Evolutionary conservation across 2,329 filamentous ascomycete genomes (phyloP).

Genomic region (Gaeumannomyces sp.): DNA sequence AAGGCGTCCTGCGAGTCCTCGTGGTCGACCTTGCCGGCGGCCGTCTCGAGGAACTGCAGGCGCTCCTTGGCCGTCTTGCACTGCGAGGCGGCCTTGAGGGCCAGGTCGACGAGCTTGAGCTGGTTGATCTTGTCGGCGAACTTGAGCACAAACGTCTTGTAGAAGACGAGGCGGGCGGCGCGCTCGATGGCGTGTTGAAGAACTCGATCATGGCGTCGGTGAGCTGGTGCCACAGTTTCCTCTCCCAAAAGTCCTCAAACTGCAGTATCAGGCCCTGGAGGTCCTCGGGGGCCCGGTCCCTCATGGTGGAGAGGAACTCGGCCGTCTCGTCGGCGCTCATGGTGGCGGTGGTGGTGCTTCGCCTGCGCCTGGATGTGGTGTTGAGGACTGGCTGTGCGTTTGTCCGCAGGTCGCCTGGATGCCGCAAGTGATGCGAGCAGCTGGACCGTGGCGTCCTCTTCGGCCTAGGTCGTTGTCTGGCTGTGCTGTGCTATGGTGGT

Average conservation of each 20-base stretch:
- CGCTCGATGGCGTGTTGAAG: conserved; percentile 78
- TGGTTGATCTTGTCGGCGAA: conserved; percentile 99
- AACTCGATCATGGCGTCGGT: conserved; percentile 83
- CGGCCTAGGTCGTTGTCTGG: background rate
- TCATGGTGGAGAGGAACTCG: conserved; percentile 87
- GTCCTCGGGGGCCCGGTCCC: conserved; percentile 79
- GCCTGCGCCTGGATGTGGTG: conserved; percentile 12
- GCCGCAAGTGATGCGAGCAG: background rate
- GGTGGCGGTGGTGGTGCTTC: conserved; percentile 15
- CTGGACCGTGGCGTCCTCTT: background rate
- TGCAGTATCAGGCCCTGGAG: conserved; percentile 81
- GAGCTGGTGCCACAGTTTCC: conserved; percentile 98
- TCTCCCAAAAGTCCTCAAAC: conserved; percentile 97
- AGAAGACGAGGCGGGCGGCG: conserved; percentile 79
- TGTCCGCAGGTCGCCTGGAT: conserved; percentile 2
- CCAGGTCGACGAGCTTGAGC: conserved; percentile 89
- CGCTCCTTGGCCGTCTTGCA: conserved; percentile 81
- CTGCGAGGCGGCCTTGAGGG: conserved; percentile 78
- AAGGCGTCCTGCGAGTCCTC: conserved; percentile 91
- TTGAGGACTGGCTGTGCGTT: conserved; percentile 10
- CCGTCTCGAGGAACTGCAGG: conserved; percentile 73
- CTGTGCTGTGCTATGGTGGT: background rate
- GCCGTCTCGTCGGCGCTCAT: conserved; percentile 88
- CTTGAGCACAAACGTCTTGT: conserved; percentile 89
- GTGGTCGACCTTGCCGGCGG: conserved; percentile 85